Evolutionary conservation across 2,329 filamentous ascomycete species (phyloP), one percentile per base, ranked within the genome.

Genomic region (Fusarium tuaranense): DNA sequence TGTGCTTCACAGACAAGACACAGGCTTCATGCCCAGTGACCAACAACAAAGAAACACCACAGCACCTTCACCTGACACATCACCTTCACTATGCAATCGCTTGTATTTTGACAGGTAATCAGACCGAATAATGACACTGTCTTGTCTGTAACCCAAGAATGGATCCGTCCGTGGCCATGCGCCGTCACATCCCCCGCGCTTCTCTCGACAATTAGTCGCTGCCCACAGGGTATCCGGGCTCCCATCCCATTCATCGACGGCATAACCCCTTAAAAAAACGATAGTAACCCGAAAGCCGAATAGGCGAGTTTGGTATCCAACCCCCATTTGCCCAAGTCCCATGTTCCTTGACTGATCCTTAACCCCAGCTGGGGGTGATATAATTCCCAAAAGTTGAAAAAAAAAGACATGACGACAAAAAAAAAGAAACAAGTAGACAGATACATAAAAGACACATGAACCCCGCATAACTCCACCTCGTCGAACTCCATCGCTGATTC

Each of bases 401-500:
- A 57, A 51, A 63, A 48, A 69, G 55, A 55, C 63, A 65, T 59
- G 63, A 63, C 41, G 63, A 72, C 32, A 32, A 32, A 32, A 34
- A 34, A 68, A 68, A 73, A 70, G 67, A 76, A 70, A 57, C 57
- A 63, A 64, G 60, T 70, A 69, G 55, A 30, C 38, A 53, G 48
- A 53, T 12, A 53, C 25, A 55, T 73, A 67, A 73, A 71, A 70
- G 63, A 68, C 64, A 51, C 60, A 60, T 59, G 27, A 77, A 78
- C 76, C 77, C 74, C 71, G 38, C 60, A 63, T 59, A 79, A 79
- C 77, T 79, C 77, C 77, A 70, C 63, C 73, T 76, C 68, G 63
- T 78, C 67, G 36, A 81, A 82, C 80, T 82, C 80, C 80, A 70
- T 79, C 80, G 80, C 80, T 81, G 76, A 80, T 78, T 78, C 78